Conservation (phyloP, 2,329 filamentous ascomycete species). For the Simplicillium aogashimaense region DNA sequence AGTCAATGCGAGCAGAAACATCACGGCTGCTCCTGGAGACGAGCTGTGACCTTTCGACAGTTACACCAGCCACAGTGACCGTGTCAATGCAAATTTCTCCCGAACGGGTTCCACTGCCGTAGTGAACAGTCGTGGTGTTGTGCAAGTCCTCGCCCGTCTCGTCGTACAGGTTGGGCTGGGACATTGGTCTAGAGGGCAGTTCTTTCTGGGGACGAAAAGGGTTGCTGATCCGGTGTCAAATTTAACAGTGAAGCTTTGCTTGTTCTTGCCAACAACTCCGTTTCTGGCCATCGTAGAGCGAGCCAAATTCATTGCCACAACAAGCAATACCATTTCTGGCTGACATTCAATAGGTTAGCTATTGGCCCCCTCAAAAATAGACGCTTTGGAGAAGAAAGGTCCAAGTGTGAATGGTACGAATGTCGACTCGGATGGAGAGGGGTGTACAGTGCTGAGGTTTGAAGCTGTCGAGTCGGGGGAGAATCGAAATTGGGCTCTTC, state of each 20-base stretch:
- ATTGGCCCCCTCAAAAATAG: too few relatives aligned
- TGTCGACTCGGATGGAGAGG: too few relatives aligned
- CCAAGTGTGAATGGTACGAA: too few relatives aligned
- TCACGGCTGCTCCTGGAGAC: slow-evolving; percentile 13
- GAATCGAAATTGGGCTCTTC: too few relatives aligned
- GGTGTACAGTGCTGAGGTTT: too few relatives aligned
- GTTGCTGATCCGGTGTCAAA: background rate
- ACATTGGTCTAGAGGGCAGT: slow-evolving; percentile 5
- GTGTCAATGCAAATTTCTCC: slow-evolving; percentile 33
- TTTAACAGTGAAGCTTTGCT: background rate
- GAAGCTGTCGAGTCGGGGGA: too few relatives aligned
- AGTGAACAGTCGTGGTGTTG: slow-evolving; percentile 68
- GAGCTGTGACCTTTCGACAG: slow-evolving; percentile 34
- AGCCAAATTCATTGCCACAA: too few relatives aligned
- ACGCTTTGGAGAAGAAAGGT: too few relatives aligned
- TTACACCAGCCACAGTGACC: slow-evolving; percentile 53
- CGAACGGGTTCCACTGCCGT: slow-evolving; percentile 73
- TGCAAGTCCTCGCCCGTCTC: slow-evolving; percentile 64
- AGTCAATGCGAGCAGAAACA: slow-evolving; percentile 45
- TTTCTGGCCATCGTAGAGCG: background rate
- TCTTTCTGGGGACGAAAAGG: background rate
- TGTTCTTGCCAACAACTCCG: background rate
- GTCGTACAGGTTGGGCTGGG: slow-evolving; percentile 25
- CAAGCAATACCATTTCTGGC: too few relatives aligned
- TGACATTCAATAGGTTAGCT: too few relatives aligned